Base-by-base conservation (phyloP, 2,329 filamentous ascomycete species). In the Trichoderma sp. region DNA sequence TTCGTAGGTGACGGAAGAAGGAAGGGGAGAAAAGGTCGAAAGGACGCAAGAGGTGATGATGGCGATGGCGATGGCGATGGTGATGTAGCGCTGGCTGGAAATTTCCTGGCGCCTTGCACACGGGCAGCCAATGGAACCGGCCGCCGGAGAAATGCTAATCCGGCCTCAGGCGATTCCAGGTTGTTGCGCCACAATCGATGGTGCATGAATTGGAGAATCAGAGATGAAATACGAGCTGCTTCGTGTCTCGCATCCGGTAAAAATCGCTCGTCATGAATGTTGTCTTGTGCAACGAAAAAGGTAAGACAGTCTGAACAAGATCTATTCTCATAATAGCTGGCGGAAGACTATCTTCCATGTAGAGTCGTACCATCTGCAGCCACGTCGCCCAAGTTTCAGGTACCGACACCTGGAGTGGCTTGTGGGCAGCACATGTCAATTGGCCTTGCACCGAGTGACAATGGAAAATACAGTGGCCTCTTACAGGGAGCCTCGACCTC, bases 51-150 rank as follows among this genome's bases (percentile, higher is more conserved):
- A 10, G 9, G 50, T 6, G 17, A 34, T 52, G 48, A 14, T 39
- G 34, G 50, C 58, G 68, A 17, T 9, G 17, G 21, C 24, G 26
- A 41, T 52, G 34, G 41, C 26, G 54, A 26, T 39, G 59, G 19
- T 19, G 45, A 66, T 59, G 54, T 48, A 52, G 55, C 43, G 10
- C 54, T 21, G 17, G 50, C 50, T 62, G 64, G 64, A 66, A 66
- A 66, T 66, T 66, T 66, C 64, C 30, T 26, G 52, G 64, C 58
- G 34, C 50, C 52, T 55, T 63, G 44, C 26, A 41, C 43, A 12
- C 21, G 21, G n/a, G 28, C 52, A 39, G 24, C 51, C 14, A 39
- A 57, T 58, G 63, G 51, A 5, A 7, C 14, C 45, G 54, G 44
- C n/a, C 9, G 39, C 45, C 58, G 64, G 64, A 57, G 41, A 28